Base-by-base conservation (phyloP, 164 flowering plant species). In the Macadamia integrifolia region DNA sequence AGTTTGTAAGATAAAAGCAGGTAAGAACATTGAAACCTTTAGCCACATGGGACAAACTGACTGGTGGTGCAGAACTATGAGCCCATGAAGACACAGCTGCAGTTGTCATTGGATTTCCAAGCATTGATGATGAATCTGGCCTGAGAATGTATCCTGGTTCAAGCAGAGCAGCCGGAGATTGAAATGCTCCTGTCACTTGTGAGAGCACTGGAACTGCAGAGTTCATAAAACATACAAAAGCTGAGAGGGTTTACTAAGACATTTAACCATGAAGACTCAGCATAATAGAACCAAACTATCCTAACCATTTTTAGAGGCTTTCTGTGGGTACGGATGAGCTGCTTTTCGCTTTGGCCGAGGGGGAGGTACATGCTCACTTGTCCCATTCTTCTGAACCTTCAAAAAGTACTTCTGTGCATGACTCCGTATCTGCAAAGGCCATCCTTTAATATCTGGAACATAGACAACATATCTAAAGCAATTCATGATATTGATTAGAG, bases 341-440 rank as follows among this genome's bases (percentile, higher is more conserved):
- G 97, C 98, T 79, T 93, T 93, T 70, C 98, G 77, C 78, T 93
- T 93, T 57, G 98, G 98, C 55, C 98, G 79, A 44, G 98, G 98
- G 9, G 98, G 98, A 73, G 98, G 96, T 32, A 93, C 78, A 83
- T 91, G 98, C 75, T 88, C 98, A 73, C 68, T 83, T 64, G 87
- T 84, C 49, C 97, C 98, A 76, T 63, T 89, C 75, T 89, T 93
- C 76, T 93, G 97, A 71, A 85, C 98, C 78, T 93, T 93, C 53
- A 88, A 75, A 75, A 93, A 89, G 72, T 93, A 91, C 77, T 91
- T 93, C 75, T 91, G 97, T 15, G 98, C 98, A 81, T 93, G 98
- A 67, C 97, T 93, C 50, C 97, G 89, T 61, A 93, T 90, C 98
- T 93, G 89, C 80, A 68, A 69, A 74, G 13, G 64, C 31, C 15